Base-by-base conservation (phyloP, 306 rosid species). In the Mimosa pudica region DNA sequence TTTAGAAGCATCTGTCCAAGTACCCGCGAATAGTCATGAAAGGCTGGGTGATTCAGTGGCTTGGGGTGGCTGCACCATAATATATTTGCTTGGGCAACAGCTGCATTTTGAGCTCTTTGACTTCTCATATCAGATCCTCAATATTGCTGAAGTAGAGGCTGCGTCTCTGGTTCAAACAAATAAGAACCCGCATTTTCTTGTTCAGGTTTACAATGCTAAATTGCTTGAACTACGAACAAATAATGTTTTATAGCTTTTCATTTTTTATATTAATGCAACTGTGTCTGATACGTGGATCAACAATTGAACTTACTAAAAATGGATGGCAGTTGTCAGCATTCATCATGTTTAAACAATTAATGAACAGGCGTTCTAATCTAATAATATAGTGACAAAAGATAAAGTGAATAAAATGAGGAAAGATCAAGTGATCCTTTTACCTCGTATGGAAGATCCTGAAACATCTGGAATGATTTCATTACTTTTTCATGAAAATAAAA, bases 51-150 rank as follows among this genome's bases (percentile, higher is more conserved):
- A 95, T 84, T 95, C 98, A 55, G 88, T 91, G n/a, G 97, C 98
- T 54, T 95, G 98, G 98, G 98, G 98, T 33, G 98, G 96, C 77
- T 95, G 98, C 90, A 95, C 98, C 78, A 83, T 95, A 76, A 90
- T 95, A 78, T 92, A 95, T 86, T 85, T 95, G 90, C 97, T 95
- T 64, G 98, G 98, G 74, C 98, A 95, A 77, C 98, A 95, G 82
- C 87, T 92, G 67, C 97, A 95, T 84, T 95, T 95, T 75, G 97
- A 92, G 92, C 94, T 95, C 87, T 91, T 95, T 79, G 98, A 95
- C 87, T 95, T 95, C 86, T 95, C 98, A 10, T 87, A 95, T 83
- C 98, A 95, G 81, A 89, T 95, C 61, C 95, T 95, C 77, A 95
- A 95, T 76, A 90, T 95, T 13, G 97, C 97, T 24, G 98, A 95